Evolutionary conservation across 768 basidiomycete genomes (phyloP).

Genomic region (Solioccasus polychromus): DNA sequence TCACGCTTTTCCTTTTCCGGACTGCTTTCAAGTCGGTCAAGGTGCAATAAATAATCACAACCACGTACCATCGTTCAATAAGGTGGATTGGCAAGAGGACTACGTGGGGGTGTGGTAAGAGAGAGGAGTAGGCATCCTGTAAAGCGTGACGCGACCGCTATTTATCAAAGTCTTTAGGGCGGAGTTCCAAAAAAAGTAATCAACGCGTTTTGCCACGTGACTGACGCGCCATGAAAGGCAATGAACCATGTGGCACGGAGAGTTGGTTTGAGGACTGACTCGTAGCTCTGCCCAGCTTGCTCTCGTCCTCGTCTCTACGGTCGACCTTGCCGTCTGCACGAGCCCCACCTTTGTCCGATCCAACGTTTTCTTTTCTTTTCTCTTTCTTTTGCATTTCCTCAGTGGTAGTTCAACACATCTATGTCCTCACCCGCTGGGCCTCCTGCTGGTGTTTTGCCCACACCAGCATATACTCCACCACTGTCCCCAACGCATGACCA

Average conservation of each 20-base stretch:
- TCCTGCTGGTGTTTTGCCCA: conserved; percentile 32
- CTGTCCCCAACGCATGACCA: conserved; percentile 70
- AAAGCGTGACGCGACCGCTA: conserved; percentile 24
- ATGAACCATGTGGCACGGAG: conserved; percentile 15
- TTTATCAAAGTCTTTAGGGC: conserved; percentile 31
- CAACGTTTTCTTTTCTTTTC: conserved; percentile 6
- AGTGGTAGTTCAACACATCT: conserved; percentile 30
- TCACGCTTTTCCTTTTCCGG: conserved; percentile 57
- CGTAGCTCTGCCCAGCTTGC: conserved; percentile 5
- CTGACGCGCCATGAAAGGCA: conserved; percentile 28
- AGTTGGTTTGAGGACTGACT: conserved; percentile 13
- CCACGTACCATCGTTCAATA: conserved; percentile 32
- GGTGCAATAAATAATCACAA: background rate
- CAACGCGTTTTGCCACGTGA: conserved; percentile 37
- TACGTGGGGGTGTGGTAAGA: conserved; percentile 22
- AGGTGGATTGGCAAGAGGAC: conserved; percentile 4
- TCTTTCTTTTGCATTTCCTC: conserved; percentile 4
- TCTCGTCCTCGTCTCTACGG: conserved; percentile 3
- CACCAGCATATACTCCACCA: conserved; percentile 38
- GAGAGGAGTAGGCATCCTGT: conserved; percentile 3
- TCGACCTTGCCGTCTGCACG: conserved; percentile 33
- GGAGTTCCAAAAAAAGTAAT: conserved; percentile 30
- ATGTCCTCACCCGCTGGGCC: conserved; percentile 33
- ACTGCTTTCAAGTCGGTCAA: conserved; percentile 32
- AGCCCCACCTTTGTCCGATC: conserved; percentile 20